Evolutionary conservation across 176 grass and related monocot species (phyloP).

Genomic region (Paspalum vaginatum): DNA sequence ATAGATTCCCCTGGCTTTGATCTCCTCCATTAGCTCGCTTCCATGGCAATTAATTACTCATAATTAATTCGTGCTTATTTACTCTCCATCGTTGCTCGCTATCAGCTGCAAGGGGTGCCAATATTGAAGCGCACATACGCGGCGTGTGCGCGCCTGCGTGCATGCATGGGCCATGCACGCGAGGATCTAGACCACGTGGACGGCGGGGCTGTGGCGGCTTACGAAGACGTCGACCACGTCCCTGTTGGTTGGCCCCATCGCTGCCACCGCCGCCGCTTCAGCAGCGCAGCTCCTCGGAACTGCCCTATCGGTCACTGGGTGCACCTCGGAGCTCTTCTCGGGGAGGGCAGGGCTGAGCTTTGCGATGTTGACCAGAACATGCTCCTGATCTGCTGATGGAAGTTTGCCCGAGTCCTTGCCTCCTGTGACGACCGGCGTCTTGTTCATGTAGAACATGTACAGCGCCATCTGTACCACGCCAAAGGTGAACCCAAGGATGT

Average conservation of each 20-base stretch:
- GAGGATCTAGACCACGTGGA: slow-evolving; percentile 31
- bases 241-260: background rate
- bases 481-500: slow-evolving; percentile 71
- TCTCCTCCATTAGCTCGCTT: background rate
- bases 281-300: slow-evolving; percentile 14
- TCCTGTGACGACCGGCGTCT: slow-evolving; percentile 17
- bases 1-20: background rate
- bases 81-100: background rate
- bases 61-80: slow-evolving; percentile 1
- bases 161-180: background rate
- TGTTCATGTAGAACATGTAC: slow-evolving; percentile 65
- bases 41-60: slow-evolving; percentile 15
- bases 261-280: background rate
- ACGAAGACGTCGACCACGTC: slow-evolving; percentile 14
- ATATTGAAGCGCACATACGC: background rate
- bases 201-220: background rate
- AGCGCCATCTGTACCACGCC: slow-evolving; percentile 73
- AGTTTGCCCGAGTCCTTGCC: slow-evolving; percentile 39
- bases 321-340: slow-evolving; percentile 38
- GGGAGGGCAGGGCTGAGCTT: slow-evolving; percentile 35
- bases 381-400: background rate
- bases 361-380: slow-evolving; percentile 44
- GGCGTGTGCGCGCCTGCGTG: background rate
- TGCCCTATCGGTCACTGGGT: slow-evolving; percentile 36
- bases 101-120: background rate